Base-by-base conservation (phyloP, 768 basidiomycete species). In the Lactarius hengduanensis region DNA sequence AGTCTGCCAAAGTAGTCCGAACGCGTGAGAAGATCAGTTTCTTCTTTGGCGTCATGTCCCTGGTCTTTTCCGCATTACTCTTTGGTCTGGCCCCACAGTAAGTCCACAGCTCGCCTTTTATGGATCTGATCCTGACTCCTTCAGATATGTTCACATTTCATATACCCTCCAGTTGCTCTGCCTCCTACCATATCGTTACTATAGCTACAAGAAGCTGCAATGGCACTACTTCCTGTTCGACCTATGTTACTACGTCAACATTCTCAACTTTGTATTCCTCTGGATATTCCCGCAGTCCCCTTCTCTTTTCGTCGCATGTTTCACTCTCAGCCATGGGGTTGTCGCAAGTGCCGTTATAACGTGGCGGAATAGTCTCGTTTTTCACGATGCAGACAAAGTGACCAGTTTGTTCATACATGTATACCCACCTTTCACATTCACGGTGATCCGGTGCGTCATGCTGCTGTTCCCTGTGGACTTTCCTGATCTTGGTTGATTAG, bases 281-380 rank as follows among this genome's bases (percentile, higher is more conserved):
- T 99, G 96, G 96, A 71, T 94, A 55, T 79, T 96, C 68, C 96
- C 97, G 0, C 79, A 80, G 5, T 94, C 84, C 64, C 80, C 89
- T 7, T 80, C 85, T 2, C 82, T 98, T 20, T 98, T 96, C 77
- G 85, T 93, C 59, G 92, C 95, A 4, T 96, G 93, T 73, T 98
- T 97, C 73, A 92, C 92, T 70, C 83, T 98, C 30, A 91, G 94
- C 0, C 89, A 97, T 74, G 97, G 95, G 0, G 85, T 91, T 0
- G 83, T 97, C 38, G 96, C 93, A 0, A 93, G 91, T 60, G 96
- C 96, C 0, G 95, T 98, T 58, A 92, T 98, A 71, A 98, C 96
- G 11, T 99, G 97, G 97, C 84, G 97, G 67, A 99, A 99, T 73
- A 96, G 93, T 70, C 86, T 99, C 28, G 97, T 99, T 3, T 99